phyloP scores from a whole-genome alignment of 1,139 yeast species.

The Candida buenavistaensis region DNA sequence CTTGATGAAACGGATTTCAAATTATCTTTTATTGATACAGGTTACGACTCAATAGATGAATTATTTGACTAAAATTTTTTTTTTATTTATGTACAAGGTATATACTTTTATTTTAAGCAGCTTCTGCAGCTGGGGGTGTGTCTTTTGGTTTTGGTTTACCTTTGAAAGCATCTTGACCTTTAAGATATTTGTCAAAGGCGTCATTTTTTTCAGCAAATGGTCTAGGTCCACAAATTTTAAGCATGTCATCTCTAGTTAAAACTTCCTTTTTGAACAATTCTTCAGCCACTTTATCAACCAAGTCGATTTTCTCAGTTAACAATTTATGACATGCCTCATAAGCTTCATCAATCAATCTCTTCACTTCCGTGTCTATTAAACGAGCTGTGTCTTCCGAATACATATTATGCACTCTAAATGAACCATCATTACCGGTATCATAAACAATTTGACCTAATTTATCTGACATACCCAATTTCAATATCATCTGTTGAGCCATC shows the following conservation, averaged over 20 bases:
- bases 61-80: constrained; percentile 14
- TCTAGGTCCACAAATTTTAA: constrained; percentile 67
- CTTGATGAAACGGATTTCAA: constrained; percentile 1
- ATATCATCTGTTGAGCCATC: constrained; percentile 78
- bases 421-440: constrained; percentile 44
- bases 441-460: constrained; percentile 64
- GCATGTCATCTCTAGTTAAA: constrained; percentile 80
- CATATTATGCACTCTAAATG: constrained; percentile 61
- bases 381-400: constrained; percentile 71
- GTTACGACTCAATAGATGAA: constrained; percentile 24
- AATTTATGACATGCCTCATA: constrained; percentile 53
- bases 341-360: constrained; percentile 56
- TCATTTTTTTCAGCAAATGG: constrained; percentile 78
- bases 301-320: constrained; percentile 56
- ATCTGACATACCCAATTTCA: constrained; percentile 73
- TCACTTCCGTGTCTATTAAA: constrained; percentile 65
- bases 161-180: constrained; percentile 42
- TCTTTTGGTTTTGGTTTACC: constrained; percentile 22
- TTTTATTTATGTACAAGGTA: not conserved
- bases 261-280: constrained; percentile 69
- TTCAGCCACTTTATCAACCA: constrained; percentile 70
- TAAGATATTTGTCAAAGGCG: constrained; percentile 76
- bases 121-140: not conserved
- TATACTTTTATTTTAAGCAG: constrained; percentile 1
- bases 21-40: constrained; percentile 9